These are phyloP conservation scores for Cafeteria roenbergensis DNA, from an alignment of 108 stramenopile species.

Conservation along the genomic window DNA sequence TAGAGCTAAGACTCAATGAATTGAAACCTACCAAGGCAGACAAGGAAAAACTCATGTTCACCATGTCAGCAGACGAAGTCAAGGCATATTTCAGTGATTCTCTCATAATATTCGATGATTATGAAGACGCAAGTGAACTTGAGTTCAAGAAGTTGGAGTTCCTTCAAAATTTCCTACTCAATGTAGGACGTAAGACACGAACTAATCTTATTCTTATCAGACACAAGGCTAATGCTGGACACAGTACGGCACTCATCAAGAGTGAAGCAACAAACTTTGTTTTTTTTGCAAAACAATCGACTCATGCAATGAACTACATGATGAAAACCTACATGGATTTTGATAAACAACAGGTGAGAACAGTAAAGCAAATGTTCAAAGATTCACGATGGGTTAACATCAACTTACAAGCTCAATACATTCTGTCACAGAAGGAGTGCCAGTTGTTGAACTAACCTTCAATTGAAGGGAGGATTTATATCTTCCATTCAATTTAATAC, in stretches of 20 bases:
- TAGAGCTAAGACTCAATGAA: no score
- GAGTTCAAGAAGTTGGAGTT: no score
- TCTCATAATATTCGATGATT: no score
- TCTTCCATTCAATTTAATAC: no score
- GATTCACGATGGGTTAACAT: neutral
- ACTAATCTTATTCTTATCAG: neutral
- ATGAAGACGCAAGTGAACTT: no score
- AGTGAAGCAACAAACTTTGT: neutral
- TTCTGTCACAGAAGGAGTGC: neutral
- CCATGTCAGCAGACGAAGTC: no score
- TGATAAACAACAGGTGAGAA: neutral
- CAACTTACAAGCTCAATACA: neutral
- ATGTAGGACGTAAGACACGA: neutral
- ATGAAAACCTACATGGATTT: neutral
- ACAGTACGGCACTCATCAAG: neutral
- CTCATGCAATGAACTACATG: neutral
- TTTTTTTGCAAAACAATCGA: neutral
- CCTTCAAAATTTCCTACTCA: no score
- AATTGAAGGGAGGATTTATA: no score
- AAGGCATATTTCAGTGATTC: no score
- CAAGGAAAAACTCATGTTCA: neutral
- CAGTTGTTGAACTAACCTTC: no score
- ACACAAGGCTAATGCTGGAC: neutral
- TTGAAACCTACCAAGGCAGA: no score
- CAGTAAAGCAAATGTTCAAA: neutral